A percentile compares a stretch with the other conserved stretches of the same genome.
phyloP scores from a whole-genome alignment of 768 basidiomycete genomes.

The Kondoa subrosea region DNA sequence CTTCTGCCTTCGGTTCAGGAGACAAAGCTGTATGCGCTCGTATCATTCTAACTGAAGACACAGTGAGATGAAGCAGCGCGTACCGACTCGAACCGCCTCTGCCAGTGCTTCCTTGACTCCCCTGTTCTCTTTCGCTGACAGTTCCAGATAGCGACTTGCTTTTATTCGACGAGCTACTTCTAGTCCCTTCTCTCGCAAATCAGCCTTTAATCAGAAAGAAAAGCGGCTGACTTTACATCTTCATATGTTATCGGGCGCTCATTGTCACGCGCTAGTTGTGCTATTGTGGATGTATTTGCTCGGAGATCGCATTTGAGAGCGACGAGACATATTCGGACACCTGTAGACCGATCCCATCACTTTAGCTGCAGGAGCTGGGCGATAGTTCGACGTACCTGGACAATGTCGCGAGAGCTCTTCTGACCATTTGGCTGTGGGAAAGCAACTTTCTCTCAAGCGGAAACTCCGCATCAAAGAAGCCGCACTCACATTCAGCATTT shows the following conservation, averaged over 20 bases:
- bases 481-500: too few relatives aligned
- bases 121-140: constrained; percentile 90
- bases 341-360: constrained; percentile 69
- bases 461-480: too few relatives aligned
- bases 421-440: constrained; percentile 42
- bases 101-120: constrained; percentile 86
- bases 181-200: constrained; percentile 11
- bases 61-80: constrained; percentile 35
- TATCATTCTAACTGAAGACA: background rate
- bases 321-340: constrained; percentile 62
- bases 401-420: background rate
- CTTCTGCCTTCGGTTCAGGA: too few relatives aligned
- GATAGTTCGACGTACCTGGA: background rate
- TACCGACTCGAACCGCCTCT: constrained; percentile 66
- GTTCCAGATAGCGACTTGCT: constrained; percentile 76
- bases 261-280: constrained; percentile 54
- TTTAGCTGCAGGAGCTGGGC: constrained; percentile 43
- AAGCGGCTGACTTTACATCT: constrained; percentile 53
- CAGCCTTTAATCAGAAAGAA: background rate
- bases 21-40: too few relatives aligned
- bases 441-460: too few relatives aligned
- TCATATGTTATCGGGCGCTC: constrained; percentile 72
- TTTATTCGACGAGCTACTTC: constrained; percentile 30
- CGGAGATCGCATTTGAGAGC: constrained; percentile 92
- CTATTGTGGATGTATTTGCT: constrained; percentile 57